These are phyloP conservation scores for Colletotrichum eleusines DNA, from an alignment of 2,329 filamentous ascomycete species.

Conservation along the genomic window DNA sequence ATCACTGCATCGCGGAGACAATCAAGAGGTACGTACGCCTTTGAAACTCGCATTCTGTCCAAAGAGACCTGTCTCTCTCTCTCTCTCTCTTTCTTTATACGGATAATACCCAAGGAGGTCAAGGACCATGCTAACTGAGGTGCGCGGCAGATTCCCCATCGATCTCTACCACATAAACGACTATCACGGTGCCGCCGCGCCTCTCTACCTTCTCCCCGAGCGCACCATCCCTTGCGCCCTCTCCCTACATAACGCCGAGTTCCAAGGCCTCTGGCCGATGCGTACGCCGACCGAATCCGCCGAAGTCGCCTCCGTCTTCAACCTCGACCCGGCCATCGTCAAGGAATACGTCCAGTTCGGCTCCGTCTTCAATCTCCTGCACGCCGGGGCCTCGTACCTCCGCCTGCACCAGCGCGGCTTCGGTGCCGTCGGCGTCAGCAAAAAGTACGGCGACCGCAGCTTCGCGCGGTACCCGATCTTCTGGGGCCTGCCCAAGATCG, in stretches of 20 bases:
- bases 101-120: no score
- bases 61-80: background rate
- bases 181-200: slow-evolving; percentile 73
- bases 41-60: background rate
- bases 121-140: background rate
- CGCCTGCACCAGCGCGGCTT: slow-evolving; percentile 76
- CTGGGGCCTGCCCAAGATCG: slow-evolving; percentile 73
- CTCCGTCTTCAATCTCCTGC: slow-evolving; percentile 76
- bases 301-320: slow-evolving; percentile 75
- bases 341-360: slow-evolving; percentile 75
- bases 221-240: slow-evolving; percentile 66
- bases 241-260: background rate
- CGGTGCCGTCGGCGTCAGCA: slow-evolving; percentile 75
- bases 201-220: slow-evolving; percentile 72
- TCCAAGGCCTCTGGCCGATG: slow-evolving; percentile 69
- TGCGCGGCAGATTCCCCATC: slow-evolving; percentile 69
- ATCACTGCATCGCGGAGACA: slow-evolving; percentile 74
- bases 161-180: slow-evolving; percentile 77
- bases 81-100: background rate
- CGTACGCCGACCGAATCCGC: slow-evolving; percentile 69
- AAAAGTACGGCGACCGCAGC: slow-evolving; percentile 75
- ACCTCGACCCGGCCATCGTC: slow-evolving; percentile 67
- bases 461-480: slow-evolving; percentile 77
- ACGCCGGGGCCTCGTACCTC: slow-evolving; percentile 74
- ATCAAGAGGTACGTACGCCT: background rate